Evolutionary conservation across 371 early-diverging fungal species (phyloP).

Genomic region (Rhizomucor pusillus): DNA sequence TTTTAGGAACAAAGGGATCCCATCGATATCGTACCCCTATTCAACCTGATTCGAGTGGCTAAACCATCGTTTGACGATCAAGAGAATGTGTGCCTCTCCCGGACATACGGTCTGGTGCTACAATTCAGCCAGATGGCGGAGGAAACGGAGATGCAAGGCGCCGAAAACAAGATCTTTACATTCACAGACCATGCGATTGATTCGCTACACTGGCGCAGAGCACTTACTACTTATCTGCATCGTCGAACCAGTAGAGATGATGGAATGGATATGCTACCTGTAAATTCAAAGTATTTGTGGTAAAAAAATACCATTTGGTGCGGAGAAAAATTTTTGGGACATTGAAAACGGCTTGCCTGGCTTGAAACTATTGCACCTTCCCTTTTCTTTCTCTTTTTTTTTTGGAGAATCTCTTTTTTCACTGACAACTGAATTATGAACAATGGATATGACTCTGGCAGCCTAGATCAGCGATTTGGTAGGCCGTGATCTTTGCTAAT

Average conservation of each 20-base stretch:
- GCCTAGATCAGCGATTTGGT: constrained; percentile 71
- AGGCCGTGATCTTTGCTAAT: constrained; percentile 15
- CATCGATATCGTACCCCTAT: constrained; percentile 6
- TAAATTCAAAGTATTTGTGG: constrained; percentile 1
- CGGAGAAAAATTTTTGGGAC: constrained; percentile 3
- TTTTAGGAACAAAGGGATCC: constrained; percentile 4
- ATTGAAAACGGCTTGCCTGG: neutral
- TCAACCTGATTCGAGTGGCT: constrained; percentile 8
- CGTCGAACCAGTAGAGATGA: neutral
- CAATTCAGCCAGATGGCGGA: constrained; percentile 4
- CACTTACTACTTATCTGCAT: constrained; percentile 6
- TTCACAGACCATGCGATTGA: constrained; percentile 16
- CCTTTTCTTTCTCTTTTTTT: constrained; percentile 10
- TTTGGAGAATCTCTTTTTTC: constrained; percentile 18
- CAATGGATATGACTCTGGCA: constrained; percentile 55
- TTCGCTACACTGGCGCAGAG: constrained; percentile 15
- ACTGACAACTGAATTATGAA: constrained; percentile 46
- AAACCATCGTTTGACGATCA: constrained; percentile 17
- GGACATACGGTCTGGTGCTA: constrained; percentile 17
- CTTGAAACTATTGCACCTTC: constrained; percentile 2
- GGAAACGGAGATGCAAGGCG: constrained; percentile 1
- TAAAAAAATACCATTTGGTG: neutral
- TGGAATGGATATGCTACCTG: neutral
- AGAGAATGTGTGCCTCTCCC: constrained; percentile 15
- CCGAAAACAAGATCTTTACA: constrained; percentile 18